Conservation (phyloP, 106 monocot genomes). For the Apostasia shenzhenica region DNA sequence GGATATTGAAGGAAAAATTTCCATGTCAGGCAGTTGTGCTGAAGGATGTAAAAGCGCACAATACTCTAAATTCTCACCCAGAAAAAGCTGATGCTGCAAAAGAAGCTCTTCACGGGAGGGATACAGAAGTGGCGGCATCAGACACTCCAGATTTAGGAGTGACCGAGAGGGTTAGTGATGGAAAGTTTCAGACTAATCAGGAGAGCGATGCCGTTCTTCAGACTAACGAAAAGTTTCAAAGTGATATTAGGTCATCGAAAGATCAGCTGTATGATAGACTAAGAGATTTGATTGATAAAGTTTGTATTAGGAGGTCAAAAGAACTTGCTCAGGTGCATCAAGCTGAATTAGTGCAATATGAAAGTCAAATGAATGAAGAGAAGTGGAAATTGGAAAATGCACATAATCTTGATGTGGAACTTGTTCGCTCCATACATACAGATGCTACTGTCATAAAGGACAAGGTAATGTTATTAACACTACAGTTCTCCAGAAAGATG, state of each 20-base stretch:
- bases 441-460: conserved; percentile 14
- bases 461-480: conserved; percentile 22
- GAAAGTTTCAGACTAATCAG: conserved; percentile 1
- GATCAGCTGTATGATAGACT: conserved; percentile 23
- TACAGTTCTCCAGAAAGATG: conserved; percentile 31
- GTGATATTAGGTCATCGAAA: conserved; percentile 9
- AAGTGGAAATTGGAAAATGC: conserved; percentile 19
- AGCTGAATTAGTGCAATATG: conserved; percentile 29
- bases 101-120: background rate
- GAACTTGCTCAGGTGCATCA: conserved; percentile 30
- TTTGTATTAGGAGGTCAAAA: conserved; percentile 24
- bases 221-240: conserved; percentile 10
- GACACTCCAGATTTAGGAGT: conserved; percentile 10
- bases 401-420: conserved; percentile 15
- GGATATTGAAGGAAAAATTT: conserved; percentile 52
- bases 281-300: conserved; percentile 30
- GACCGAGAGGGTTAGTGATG: conserved; percentile 13
- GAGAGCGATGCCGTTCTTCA: conserved; percentile 9
- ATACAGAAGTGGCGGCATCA: conserved; percentile 9
- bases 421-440: conserved; percentile 10
- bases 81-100: conserved; percentile 4
- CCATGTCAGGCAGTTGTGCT: conserved; percentile 6
- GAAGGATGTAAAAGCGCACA: conserved; percentile 4
- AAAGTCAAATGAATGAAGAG: conserved; percentile 19
- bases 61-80: conserved; percentile 7